Conservation (phyloP, 202 grass and related monocot genomes). For the Dendrocalamus latiflorus region DNA sequence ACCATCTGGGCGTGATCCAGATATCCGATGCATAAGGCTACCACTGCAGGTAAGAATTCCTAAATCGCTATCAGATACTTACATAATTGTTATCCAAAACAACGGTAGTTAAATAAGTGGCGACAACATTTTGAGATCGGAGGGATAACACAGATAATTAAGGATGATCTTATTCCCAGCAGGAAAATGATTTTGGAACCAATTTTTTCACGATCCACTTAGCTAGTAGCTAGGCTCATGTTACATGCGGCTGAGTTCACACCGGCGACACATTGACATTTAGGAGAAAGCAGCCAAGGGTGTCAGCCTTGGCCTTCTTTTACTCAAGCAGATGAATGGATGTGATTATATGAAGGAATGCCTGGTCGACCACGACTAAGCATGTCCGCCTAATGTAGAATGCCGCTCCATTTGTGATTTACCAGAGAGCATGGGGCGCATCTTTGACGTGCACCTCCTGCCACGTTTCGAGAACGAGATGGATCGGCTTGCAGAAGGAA, state of each 20-base stretch:
- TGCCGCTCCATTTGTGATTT: not conserved
- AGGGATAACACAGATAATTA: not conserved
- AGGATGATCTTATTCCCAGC: not conserved
- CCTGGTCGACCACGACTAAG: not conserved
- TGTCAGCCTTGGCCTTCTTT: not conserved
- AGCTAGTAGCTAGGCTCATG: not conserved
- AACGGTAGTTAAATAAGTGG: slow-evolving; percentile 39
- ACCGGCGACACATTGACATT: not conserved
- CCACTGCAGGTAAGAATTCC: not conserved
- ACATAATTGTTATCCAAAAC: slow-evolving; percentile 31
- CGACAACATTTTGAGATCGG: not conserved
- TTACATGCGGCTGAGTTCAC: not conserved
- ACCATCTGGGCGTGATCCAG: not conserved
- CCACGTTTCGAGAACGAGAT: slow-evolving; percentile 15
- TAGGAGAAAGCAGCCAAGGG: not conserved
- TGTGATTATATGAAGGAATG: slow-evolving; percentile 1
- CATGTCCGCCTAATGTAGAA: not conserved
- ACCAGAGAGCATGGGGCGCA: not conserved
- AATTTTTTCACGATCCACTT: not conserved
- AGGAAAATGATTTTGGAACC: not conserved
- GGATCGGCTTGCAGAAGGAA: not conserved
- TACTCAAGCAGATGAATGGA: not conserved
- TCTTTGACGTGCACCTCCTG: not conserved
- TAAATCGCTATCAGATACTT: slow-evolving; percentile 31
- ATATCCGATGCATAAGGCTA: not conserved